A percentile compares a stretch with the other conserved stretches of the same genome.
Conservation (phyloP, 2,329 filamentous ascomycete species). For the Ustulina deusta region DNA sequence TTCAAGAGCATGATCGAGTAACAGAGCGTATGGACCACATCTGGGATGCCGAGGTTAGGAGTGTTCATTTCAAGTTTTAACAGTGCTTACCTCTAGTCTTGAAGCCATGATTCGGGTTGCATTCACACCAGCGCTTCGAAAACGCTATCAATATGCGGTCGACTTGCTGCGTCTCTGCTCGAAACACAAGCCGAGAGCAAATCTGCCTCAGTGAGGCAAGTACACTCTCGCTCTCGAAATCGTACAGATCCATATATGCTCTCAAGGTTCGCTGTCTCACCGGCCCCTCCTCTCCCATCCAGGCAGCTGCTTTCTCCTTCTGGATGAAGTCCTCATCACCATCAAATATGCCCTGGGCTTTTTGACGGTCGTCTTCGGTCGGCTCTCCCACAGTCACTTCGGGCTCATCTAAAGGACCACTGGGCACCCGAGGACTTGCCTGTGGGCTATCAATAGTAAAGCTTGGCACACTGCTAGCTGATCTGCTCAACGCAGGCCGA, state of each 20-base stretch:
- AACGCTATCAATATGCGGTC: slow-evolving; percentile 93
- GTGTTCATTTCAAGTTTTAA: slow-evolving; percentile 11
- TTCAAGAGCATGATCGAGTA: slow-evolving; percentile 96
- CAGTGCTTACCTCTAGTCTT: slow-evolving; percentile 78
- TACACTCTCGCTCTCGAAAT: slow-evolving; percentile 85
- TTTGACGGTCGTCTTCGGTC: slow-evolving; percentile 77
- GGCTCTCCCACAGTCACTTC: slow-evolving; percentile 69
- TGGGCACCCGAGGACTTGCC: slow-evolving; percentile 61
- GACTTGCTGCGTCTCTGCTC: slow-evolving; percentile 95
- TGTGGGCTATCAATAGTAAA: slow-evolving; percentile 40
- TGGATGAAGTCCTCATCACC: slow-evolving; percentile 84
- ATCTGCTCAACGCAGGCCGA: slow-evolving; percentile 59
- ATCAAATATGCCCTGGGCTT: slow-evolving; percentile 85
- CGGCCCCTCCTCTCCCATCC: slow-evolving; percentile 82
- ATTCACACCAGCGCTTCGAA: slow-evolving; percentile 90
- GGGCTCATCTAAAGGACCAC: slow-evolving; percentile 67
- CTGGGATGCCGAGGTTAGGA: slow-evolving; percentile 58
- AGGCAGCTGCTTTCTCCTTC: slow-evolving; percentile 84
- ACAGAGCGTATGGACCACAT: slow-evolving; percentile 96
- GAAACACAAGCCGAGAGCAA: slow-evolving; percentile 83
- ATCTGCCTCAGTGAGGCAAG: slow-evolving; percentile 81
- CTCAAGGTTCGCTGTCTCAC: slow-evolving; percentile 68
- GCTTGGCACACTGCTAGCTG: slow-evolving; percentile 50
- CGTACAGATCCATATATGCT: slow-evolving; percentile 93
- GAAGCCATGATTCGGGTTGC: slow-evolving; percentile 93